Evolutionary conservation across 371 early-diverging fungal species (phyloP), one percentile per base, ranked within the genome.

Genomic region (Mortierella sp.): DNA sequence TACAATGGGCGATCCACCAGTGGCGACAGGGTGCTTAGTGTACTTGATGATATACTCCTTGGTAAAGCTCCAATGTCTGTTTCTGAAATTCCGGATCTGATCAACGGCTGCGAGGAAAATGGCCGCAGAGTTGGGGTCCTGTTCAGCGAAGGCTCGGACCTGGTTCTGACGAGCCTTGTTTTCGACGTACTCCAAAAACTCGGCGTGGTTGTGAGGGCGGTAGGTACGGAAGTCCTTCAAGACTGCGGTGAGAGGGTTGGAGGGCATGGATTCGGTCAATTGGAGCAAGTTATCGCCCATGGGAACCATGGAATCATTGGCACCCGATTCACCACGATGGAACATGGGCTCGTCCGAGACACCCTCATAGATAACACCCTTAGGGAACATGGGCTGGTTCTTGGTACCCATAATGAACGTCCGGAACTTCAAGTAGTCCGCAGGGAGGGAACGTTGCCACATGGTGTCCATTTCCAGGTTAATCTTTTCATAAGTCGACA

Each of bases 341-440:
- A 86, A 90, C 50, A 92, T 88, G 13, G 94, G 93, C 44, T 89
- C 72, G 47, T 92, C 92, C 31, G 90, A 90, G 14, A 94, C 93
- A 68, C 95, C 96, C 88, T 97, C 97, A 82, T 95, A 97, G 75
- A 96, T 88, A 57, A 97, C 91, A 57, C 97, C 97, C 57, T 95
- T 91, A 80, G 95, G 96, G 90, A 96, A 96, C 96, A 96, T 96
- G 70, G 96, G 94, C 91, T 96, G 96, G 84, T 94, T 93, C 89
- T 96, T 96, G 74, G 94, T 95, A 5, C 97, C 97, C 94, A 96
- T 95, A 83, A 97, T 96, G 85, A 96, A 97, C 0, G 97, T 97
- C 38, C 97, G 91, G 90, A 96, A 97, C 83, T 95, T 93, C 72
- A 92, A 87, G 76, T 97, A 97, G 77, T 95, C 96, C 1, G 88